A percentile compares a stretch with the other conserved stretches of the same genome.
Conservation (phyloP, 78 protist genomes). For the Trichosphaerium sp. region DNA sequence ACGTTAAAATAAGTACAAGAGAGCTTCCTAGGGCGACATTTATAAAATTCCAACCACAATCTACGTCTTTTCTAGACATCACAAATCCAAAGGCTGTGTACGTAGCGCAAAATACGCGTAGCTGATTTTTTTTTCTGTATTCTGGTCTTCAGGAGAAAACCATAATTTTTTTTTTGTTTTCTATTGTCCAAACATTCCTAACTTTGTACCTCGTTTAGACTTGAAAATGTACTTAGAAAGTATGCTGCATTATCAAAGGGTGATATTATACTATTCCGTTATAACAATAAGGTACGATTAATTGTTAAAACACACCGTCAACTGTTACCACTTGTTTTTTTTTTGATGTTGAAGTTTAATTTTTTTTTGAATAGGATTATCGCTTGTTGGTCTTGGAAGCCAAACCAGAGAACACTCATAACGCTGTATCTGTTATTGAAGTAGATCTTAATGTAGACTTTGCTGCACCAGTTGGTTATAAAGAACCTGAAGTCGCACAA, state of each 20-base stretch:
- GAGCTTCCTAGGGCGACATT: slow-evolving; percentile 43
- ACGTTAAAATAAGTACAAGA: slow-evolving; percentile 24
- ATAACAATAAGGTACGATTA: slow-evolving; percentile 28
- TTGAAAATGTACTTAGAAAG: slow-evolving; percentile 54
- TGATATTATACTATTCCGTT: slow-evolving; percentile 55
- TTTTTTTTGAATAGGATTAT: no score
- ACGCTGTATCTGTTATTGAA: slow-evolving; percentile 72
- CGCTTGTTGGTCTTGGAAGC: slow-evolving; percentile 44
- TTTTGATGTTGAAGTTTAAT: no score
- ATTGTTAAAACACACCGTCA: no score
- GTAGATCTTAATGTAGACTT: slow-evolving; percentile 77
- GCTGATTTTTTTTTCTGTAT: neutral
- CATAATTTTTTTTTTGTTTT: neutral
- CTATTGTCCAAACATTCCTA: neutral
- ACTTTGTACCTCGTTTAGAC: neutral
- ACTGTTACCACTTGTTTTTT: no score
- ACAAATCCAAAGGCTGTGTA: slow-evolving; percentile 73
- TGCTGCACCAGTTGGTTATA: slow-evolving; percentile 62
- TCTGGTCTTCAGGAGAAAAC: neutral
- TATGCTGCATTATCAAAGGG: slow-evolving; percentile 51
- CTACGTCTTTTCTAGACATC: slow-evolving; percentile 58
- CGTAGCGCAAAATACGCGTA: neutral
- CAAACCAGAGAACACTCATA: slow-evolving; percentile 17
- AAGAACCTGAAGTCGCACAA: neutral
- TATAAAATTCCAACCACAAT: slow-evolving; percentile 68